Percentiles rank a stretch among this genome's conserved stretches.
These are phyloP conservation scores for Lobosporangium transversale DNA, from an alignment of 192 early-diverging fungal genomes.

Conservation along the genomic window DNA sequence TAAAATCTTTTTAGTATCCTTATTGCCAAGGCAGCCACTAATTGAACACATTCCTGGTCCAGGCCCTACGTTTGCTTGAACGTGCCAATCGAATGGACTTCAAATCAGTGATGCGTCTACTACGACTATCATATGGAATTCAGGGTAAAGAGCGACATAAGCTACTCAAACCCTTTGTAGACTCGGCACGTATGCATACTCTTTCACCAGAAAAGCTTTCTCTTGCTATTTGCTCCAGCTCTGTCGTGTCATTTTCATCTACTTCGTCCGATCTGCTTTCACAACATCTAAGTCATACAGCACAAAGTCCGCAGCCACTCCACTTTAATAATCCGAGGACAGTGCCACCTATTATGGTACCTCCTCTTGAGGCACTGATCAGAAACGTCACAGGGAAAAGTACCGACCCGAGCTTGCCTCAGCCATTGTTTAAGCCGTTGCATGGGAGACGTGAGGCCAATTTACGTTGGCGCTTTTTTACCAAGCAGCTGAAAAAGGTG, in stretches of 20 bases:
- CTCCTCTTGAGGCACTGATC: constrained; percentile 14
- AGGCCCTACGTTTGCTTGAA: constrained; percentile 44
- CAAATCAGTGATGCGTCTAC: constrained; percentile 22
- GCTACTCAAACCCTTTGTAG: constrained; percentile 33
- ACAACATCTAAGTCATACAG: no score
- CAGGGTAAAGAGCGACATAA: constrained; percentile 28
- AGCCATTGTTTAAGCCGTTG: constrained; percentile 40
- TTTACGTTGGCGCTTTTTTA: constrained; percentile 35
- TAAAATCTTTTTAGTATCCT: neutral
- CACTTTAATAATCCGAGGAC: constrained; percentile 21
- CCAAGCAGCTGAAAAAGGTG: constrained; percentile 28
- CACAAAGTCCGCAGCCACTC: constrained; percentile 19
- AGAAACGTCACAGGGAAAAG: constrained; percentile 12
- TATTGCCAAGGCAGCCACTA: neutral
- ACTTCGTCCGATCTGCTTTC: no score
- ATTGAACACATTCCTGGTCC: neutral
- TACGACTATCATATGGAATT: constrained; percentile 27
- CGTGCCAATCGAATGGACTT: constrained; percentile 49
- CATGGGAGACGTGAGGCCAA: constrained; percentile 46
- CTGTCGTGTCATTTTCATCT: no score
- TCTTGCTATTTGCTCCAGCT: neutral
- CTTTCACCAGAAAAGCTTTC: constrained; percentile 18
- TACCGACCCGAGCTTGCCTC: constrained; percentile 17
- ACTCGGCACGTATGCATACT: constrained; percentile 20
- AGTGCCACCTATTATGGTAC: constrained; percentile 25